These are phyloP conservation scores for Rauvolfia tetraphylla DNA, from an alignment of 257 asterid genomes.

Conservation along the genomic window DNA sequence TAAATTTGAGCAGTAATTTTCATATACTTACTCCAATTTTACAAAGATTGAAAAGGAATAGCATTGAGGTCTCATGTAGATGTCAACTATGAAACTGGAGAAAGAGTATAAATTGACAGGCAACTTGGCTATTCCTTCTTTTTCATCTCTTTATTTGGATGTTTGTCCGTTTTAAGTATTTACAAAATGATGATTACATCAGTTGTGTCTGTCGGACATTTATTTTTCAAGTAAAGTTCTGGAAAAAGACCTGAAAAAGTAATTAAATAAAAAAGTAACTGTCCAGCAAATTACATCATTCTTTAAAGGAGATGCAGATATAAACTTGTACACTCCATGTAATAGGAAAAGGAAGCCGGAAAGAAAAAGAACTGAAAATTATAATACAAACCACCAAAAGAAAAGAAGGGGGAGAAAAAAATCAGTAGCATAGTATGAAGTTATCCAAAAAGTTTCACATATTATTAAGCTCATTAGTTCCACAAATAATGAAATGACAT, in stretches of 20 bases:
- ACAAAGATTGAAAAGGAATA: background rate
- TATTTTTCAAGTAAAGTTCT: background rate
- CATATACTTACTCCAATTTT: background rate
- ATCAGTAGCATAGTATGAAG: background rate
- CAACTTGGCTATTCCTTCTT: background rate
- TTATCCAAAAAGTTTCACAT: background rate
- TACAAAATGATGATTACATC: background rate
- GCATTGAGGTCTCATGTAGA: background rate
- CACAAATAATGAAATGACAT: slow-evolving; percentile 8
- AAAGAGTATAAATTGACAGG: background rate
- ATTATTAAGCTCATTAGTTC: background rate
- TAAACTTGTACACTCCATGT: background rate
- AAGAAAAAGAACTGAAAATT: background rate
- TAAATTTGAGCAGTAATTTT: background rate
- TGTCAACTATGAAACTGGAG: background rate
- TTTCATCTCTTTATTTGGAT: background rate
- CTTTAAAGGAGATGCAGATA: background rate
- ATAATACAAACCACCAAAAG: background rate
- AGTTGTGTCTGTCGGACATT: background rate
- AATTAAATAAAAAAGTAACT: background rate
- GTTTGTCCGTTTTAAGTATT: background rate
- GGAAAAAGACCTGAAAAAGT: background rate
- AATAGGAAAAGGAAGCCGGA: background rate
- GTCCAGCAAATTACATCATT: background rate
- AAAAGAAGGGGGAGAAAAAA: too few species aligned